A percentile compares a stretch with the other conserved stretches of the same genome.
phyloP scores from a whole-genome alignment of 2,329 filamentous ascomycete genomes.

The Pleomassaria siparia region DNA sequence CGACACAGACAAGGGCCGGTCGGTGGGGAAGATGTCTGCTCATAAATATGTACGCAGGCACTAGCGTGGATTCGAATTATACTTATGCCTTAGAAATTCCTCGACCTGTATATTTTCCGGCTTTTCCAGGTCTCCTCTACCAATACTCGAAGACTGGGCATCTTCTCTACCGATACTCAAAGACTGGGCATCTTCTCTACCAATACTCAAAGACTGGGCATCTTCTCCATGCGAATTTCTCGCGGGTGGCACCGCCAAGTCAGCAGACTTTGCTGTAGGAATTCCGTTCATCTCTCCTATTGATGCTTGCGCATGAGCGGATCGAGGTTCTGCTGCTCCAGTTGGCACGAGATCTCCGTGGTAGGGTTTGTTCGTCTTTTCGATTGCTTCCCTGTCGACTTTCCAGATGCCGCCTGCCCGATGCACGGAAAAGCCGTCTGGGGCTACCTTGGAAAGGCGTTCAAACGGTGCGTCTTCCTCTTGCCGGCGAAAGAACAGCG shows the following conservation, averaged over 20 bases:
- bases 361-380: constrained; percentile 27
- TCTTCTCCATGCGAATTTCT: not conserved
- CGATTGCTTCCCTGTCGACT: constrained; percentile 25
- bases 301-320: not conserved
- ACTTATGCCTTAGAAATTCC: constrained; percentile 24
- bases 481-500: constrained; percentile 45
- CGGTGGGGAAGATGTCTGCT: not conserved
- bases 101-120: constrained; percentile 10
- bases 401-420: constrained; percentile 35
- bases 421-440: constrained; percentile 26
- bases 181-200: not conserved
- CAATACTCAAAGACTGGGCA: not conserved
- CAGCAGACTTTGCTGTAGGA: not conserved
- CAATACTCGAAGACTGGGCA: not conserved
- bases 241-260: not conserved
- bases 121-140: not conserved
- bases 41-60: not conserved
- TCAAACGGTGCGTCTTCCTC: constrained; percentile 29
- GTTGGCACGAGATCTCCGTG: constrained; percentile 31
- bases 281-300: not conserved
- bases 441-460: constrained; percentile 20
- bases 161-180: not conserved
- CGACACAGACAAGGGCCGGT: too few species aligned
- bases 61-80: constrained; percentile 6
- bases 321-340: constrained; percentile 15